Evolutionary conservation across 2,329 filamentous ascomycete genomes (phyloP).

Genomic region (Madurella mycetomatis): DNA sequence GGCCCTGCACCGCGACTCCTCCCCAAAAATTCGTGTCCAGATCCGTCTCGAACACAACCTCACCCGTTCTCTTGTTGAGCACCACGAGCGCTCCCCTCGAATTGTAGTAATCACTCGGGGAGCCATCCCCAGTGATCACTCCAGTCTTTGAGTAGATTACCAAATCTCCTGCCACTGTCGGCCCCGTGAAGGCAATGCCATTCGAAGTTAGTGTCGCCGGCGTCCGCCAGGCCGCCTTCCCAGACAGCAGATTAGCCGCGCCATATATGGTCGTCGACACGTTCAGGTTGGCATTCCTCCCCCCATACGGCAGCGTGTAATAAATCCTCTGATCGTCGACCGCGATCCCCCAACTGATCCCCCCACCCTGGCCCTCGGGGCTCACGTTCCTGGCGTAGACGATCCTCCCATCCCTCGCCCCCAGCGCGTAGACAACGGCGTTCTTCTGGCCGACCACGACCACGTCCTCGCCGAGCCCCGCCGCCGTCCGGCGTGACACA

Average conservation of each 20-base stretch:
- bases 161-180: slow-evolving; percentile 15
- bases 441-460: slow-evolving; percentile 32
- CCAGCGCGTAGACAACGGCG: slow-evolving; percentile 28
- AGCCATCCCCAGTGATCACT: slow-evolving; percentile 2
- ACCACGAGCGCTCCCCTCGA: slow-evolving; percentile 7
- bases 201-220: background rate
- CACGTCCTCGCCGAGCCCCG: slow-evolving; percentile 20
- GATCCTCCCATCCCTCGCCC: slow-evolving; percentile 10
- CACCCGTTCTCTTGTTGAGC: slow-evolving; percentile 5
- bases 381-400: slow-evolving; percentile 22
- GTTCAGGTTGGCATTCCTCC: background rate
- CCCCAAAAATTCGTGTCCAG: slow-evolving; percentile 11
- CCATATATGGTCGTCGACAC: background rate
- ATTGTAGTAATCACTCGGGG: background rate
- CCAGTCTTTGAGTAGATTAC: background rate
- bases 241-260: background rate
- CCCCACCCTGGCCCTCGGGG: slow-evolving; percentile 27
- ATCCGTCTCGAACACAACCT: slow-evolving; percentile 5
- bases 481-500: slow-evolving; percentile 20
- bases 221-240: slow-evolving; percentile 1
- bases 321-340: slow-evolving; percentile 29
- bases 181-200: background rate
- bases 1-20: slow-evolving; percentile 11
- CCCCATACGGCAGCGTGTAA: slow-evolving; percentile 20
- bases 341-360: slow-evolving; percentile 32